Conservation (phyloP, 2,329 filamentous ascomycete species). For the Microascus cirrosus region DNA sequence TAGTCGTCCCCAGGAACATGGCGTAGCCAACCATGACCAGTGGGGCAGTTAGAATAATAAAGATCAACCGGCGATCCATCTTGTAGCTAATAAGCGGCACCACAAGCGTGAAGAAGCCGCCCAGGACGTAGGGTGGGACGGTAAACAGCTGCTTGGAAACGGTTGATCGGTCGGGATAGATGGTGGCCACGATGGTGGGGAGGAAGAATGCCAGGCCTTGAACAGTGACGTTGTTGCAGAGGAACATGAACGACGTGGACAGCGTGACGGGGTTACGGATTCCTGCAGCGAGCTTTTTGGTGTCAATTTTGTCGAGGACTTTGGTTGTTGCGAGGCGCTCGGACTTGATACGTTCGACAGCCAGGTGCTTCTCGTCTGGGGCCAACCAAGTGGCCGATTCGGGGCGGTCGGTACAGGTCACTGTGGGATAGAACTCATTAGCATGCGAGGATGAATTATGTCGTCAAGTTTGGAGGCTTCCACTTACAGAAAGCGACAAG, state of each 20-base stretch:
- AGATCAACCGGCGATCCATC: slow-evolving; percentile 9
- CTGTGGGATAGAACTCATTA: too few species aligned
- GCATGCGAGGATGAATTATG: too few species aligned
- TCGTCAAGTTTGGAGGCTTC: slow-evolving; percentile 27
- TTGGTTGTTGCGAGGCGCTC: slow-evolving; percentile 37
- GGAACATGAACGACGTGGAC: slow-evolving; percentile 10
- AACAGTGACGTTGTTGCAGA: slow-evolving; percentile 7
- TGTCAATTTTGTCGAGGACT: slow-evolving; percentile 43
- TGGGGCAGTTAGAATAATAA: slow-evolving; percentile 9
- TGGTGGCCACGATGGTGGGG: slow-evolving; percentile 12
- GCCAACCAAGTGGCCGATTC: slow-evolving; percentile 35
- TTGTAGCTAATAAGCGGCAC: slow-evolving; percentile 9
- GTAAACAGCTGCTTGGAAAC: slow-evolving; percentile 15
- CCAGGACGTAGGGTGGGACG: slow-evolving; percentile 14
- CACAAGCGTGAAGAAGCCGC: slow-evolving; percentile 9
- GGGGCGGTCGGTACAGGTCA: slow-evolving; percentile 46
- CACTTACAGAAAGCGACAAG: slow-evolving; percentile 28
- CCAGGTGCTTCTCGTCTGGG: slow-evolving; percentile 46
- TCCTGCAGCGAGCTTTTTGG: slow-evolving; percentile 44
- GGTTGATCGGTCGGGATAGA: slow-evolving; percentile 16
- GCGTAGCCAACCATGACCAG: slow-evolving; percentile 29
- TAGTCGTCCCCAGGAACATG: slow-evolving; percentile 15
- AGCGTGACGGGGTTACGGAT: slow-evolving; percentile 27
- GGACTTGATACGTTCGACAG: slow-evolving; percentile 26
- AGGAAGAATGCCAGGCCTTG: slow-evolving; percentile 31